Conservation (phyloP, 768 basidiomycete genomes). For the Tulasnella sp. region DNA sequence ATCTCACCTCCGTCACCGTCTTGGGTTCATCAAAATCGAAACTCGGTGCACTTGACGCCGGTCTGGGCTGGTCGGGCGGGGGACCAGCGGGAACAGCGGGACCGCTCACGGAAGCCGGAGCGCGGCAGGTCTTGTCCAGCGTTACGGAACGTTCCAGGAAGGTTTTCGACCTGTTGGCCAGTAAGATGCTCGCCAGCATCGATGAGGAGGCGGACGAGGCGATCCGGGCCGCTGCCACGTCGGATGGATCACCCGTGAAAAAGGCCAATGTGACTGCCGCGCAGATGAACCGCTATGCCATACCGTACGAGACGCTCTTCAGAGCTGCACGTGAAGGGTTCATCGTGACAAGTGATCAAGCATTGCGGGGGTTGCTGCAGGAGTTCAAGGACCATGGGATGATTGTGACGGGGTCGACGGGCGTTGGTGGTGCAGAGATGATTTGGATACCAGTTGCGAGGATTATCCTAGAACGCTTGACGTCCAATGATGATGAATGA, state of each 20-base stretch:
- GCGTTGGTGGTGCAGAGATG: conserved; percentile 41
- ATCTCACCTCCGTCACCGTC: conserved; percentile 30
- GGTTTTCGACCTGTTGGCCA: conserved; percentile 60
- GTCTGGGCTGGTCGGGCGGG: conserved; percentile 25
- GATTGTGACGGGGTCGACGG: conserved; percentile 38
- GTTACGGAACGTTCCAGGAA: conserved; percentile 81
- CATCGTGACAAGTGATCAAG: conserved; percentile 77
- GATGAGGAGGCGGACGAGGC: conserved; percentile 26
- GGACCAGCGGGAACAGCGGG: conserved; percentile 10
- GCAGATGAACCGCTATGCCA: conserved; percentile 38
- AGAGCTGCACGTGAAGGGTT: conserved; percentile 67
- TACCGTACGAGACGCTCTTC: conserved; percentile 57
- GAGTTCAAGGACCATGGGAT: conserved; percentile 89
- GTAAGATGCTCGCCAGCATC: conserved; percentile 52
- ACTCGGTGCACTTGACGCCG: conserved; percentile 26
- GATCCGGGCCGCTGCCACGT: conserved; percentile 22
- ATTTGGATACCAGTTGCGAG: conserved; percentile 82
- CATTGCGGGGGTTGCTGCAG: conserved; percentile 64
- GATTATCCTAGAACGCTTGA: conserved; percentile 44
- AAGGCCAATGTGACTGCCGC: conserved; percentile 28
- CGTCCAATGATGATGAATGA: too few species aligned
- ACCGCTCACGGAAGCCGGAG: conserved; percentile 56
- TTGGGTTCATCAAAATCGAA: conserved; percentile 26
- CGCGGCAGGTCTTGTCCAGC: conserved; percentile 69
- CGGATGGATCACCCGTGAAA: conserved; percentile 12